Conservation (phyloP, 192 early-diverging fungal species). For the Funneliformis mosseae region DNA sequence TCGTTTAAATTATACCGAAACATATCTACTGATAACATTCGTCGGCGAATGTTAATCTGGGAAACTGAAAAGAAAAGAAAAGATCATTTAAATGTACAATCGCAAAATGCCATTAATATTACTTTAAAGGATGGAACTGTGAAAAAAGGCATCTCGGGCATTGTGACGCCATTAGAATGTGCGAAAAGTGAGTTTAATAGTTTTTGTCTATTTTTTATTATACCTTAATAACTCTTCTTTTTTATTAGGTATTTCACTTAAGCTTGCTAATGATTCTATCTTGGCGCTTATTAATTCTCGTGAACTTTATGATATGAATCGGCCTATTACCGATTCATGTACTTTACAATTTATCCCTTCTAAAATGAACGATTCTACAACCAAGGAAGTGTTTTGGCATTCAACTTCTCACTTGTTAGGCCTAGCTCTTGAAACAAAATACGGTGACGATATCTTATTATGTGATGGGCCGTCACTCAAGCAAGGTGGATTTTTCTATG, state of each 20-base stretch:
- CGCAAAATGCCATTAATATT: slow-evolving; percentile 32
- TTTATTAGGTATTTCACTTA: slow-evolving; percentile 45
- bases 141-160: slow-evolving; percentile 34
- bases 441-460: slow-evolving; percentile 66
- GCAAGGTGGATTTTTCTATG: slow-evolving; percentile 82
- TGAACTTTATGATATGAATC: slow-evolving; percentile 55
- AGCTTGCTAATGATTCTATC: slow-evolving; percentile 50
- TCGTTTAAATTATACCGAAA: neutral
- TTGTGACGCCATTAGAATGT: slow-evolving; percentile 52
- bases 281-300: slow-evolving; percentile 51
- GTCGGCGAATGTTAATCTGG: neutral
- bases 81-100: neutral
- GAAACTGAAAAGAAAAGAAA: neutral
- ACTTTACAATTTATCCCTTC: slow-evolving; percentile 50
- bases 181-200: slow-evolving; percentile 47
- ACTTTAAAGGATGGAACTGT: slow-evolving; percentile 36
- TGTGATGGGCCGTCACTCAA: slow-evolving; percentile 71
- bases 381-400: slow-evolving; percentile 63
- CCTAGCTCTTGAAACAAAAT: slow-evolving; percentile 69
- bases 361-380: slow-evolving; percentile 41
- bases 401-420: slow-evolving; percentile 75
- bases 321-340: slow-evolving; percentile 45
- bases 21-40: neutral
- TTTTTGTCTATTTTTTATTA: neutral
- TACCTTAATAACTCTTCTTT: neutral